Conservation (phyloP, 306 rosid genomes). For the Cucumis melo region DNA sequence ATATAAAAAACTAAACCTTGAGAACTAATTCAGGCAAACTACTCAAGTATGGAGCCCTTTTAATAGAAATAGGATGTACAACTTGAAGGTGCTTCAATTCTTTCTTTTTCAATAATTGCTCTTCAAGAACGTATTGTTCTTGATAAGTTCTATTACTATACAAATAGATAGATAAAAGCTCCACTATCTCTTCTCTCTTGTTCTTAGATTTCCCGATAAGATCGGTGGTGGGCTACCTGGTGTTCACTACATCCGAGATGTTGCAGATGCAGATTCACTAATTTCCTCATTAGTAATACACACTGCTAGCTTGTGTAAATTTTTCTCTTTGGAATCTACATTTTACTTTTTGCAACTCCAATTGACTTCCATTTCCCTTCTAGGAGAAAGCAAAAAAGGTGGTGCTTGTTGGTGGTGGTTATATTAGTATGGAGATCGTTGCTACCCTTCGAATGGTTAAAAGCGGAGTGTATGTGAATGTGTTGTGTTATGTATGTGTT, state of each 20-base stretch:
- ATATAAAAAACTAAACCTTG: constrained; percentile 54
- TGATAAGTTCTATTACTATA: not conserved
- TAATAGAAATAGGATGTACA: constrained; percentile 74
- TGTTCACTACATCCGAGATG: constrained; percentile 87
- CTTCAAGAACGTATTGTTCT: not conserved
- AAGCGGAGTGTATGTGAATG: too few relatives aligned
- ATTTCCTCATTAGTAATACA: constrained; percentile 52
- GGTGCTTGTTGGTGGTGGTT: constrained; percentile 92
- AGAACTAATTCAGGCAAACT: constrained; percentile 67
- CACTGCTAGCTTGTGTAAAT: not conserved
- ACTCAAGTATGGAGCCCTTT: constrained; percentile 71
- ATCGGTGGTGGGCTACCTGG: constrained; percentile 84
- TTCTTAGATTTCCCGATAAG: constrained; percentile 67
- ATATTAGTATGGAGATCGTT: constrained; percentile 94
- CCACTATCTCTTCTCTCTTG: constrained; percentile 12
- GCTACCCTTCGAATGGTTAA: too few relatives aligned
- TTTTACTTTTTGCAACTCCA: not conserved
- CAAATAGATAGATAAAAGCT: not conserved
- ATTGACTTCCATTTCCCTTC: constrained; percentile 6
- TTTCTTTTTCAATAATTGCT: not conserved
- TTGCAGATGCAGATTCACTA: constrained; percentile 81
- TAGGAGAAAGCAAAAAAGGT: constrained; percentile 67
- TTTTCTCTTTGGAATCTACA: not conserved
- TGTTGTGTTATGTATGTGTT: too few relatives aligned
- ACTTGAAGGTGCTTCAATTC: constrained; percentile 45